Percentiles rank a stretch among this genome's conserved stretches.
These are phyloP conservation scores for Fusarium penzigii DNA, from an alignment of 2,329 filamentous ascomycete genomes.

Conservation along the genomic window DNA sequence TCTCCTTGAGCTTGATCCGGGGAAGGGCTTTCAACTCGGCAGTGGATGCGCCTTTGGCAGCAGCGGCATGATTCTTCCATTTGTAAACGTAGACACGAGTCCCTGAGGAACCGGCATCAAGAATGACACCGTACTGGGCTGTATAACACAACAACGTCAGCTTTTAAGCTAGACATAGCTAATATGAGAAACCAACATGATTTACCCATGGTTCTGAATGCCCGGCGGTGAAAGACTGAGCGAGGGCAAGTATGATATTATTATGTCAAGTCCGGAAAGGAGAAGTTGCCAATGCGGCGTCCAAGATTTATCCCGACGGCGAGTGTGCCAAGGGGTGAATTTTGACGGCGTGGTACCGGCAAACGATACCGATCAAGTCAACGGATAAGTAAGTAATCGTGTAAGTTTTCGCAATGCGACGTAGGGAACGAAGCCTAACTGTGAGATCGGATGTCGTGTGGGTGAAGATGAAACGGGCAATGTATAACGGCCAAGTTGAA, in stretches of 20 bases:
- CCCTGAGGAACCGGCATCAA: constrained; percentile 97
- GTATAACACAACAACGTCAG: constrained; percentile 15
- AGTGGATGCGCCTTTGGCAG: constrained; percentile 51
- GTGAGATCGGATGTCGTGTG: constrained; percentile 12
- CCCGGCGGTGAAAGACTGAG: neutral
- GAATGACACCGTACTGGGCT: constrained; percentile 86
- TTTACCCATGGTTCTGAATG: constrained; percentile 36
- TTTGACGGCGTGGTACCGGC: neutral
- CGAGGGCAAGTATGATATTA: neutral
- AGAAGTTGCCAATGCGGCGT: neutral
- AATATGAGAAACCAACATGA: constrained; percentile 32
- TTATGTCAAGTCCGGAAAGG: neutral
- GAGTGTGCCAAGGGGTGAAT: neutral
- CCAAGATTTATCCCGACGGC: neutral
- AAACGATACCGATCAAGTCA: neutral
- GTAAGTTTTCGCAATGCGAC: constrained; percentile 16
- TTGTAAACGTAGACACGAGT: constrained; percentile 93
- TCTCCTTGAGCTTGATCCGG: constrained; percentile 79
- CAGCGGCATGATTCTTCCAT: constrained; percentile 78
- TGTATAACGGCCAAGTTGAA: constrained; percentile 5
- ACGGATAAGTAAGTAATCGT: neutral
- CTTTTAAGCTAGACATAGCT: constrained; percentile 3
- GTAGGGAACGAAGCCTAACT: constrained; percentile 1
- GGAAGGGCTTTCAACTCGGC: constrained; percentile 66
- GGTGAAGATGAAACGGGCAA: constrained; percentile 8